These are phyloP conservation scores for Echium plantagineum DNA, from an alignment of 257 asterid species.

Conservation along the genomic window DNA sequence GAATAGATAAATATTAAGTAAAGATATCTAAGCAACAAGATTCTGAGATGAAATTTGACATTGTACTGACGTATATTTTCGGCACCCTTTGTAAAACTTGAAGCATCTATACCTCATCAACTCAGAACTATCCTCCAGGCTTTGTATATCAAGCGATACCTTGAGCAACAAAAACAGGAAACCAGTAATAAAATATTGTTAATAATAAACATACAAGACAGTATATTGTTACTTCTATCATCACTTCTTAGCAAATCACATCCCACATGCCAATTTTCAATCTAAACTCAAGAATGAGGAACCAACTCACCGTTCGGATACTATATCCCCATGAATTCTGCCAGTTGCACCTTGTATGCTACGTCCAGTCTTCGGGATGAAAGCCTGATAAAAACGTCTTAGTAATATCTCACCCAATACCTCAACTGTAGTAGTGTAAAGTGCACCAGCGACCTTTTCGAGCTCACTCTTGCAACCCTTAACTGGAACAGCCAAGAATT, in stretches of 20 bases:
- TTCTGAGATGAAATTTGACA: constrained; percentile 8
- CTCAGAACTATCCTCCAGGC: constrained; percentile 88
- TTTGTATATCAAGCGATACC: no score
- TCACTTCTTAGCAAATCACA: no score
- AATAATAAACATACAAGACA: no score
- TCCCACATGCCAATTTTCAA: no score
- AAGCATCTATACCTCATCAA: constrained; percentile 85
- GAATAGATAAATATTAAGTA: background rate
- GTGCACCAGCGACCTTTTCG: constrained; percentile 96
- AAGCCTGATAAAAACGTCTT: constrained; percentile 39
- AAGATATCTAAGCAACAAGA: background rate
- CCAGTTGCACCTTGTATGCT: constrained; percentile 98
- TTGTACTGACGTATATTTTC: constrained; percentile 86
- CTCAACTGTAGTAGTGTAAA: constrained; percentile 88
- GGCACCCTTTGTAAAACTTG: constrained; percentile 93
- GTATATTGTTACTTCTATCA: no score
- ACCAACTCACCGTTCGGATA: no score
- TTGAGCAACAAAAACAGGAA: no score
- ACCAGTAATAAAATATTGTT: no score
- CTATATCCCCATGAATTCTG: no score
- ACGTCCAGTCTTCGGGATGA: constrained; percentile 88
- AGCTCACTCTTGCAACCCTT: constrained; percentile 88
- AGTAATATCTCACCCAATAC: constrained; percentile 14
- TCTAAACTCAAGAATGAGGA: no score
- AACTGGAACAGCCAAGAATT: constrained; percentile 80